These are phyloP conservation scores for Auxenochlorella pyrenoidosa DNA, from an alignment of 139 green algal genomes.

Conservation along the genomic window DNA sequence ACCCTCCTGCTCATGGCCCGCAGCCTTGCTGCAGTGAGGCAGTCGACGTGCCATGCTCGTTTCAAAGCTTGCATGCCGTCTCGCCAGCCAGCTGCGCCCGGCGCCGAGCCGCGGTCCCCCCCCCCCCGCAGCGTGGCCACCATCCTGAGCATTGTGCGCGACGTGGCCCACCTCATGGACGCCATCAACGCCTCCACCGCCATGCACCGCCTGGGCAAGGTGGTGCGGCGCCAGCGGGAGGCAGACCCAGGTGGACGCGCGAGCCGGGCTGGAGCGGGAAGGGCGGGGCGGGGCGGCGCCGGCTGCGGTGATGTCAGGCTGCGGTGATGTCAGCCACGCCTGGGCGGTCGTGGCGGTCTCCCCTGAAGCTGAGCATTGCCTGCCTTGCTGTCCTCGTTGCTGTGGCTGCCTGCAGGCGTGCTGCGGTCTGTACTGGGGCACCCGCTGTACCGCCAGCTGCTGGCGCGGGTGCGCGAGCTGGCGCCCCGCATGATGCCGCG, in stretches of 20 bases:
- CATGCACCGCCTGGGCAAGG: conserved; percentile 73
- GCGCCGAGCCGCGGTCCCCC: neutral
- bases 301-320: neutral
- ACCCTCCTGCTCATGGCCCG: no score
- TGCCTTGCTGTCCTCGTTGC: neutral
- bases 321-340: neutral
- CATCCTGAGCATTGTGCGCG: conserved; percentile 62
- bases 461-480: conserved; percentile 55
- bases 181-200: conserved; percentile 79
- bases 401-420: neutral
- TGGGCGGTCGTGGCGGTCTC: neutral
- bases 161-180: conserved; percentile 58
- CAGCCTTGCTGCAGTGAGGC: no score
- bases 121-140: conserved; percentile 23
- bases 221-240: conserved; percentile 40
- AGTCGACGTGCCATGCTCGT: no score
- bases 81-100: no score
- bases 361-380: neutral
- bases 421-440: neutral
- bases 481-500: conserved; percentile 60
- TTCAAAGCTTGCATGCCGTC: no score
- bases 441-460: conserved; percentile 41
- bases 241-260: neutral
- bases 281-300: no score
- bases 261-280: neutral